Evolutionary conservation across 768 basidiomycete genomes (phyloP).

Genomic region (Agaricus blazei): DNA sequence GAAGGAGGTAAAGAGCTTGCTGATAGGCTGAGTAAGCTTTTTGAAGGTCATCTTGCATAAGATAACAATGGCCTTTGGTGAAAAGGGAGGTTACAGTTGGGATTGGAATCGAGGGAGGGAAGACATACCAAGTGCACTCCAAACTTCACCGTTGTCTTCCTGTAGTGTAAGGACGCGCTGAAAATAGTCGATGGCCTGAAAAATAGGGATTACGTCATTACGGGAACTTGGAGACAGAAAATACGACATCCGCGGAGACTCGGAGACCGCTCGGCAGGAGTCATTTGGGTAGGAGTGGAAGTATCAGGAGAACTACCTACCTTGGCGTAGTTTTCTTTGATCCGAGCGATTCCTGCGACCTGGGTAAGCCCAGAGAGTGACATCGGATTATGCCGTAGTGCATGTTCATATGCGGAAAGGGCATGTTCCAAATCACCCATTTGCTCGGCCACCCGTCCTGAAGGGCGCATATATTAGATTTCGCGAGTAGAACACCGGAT

Average conservation of each 20-base stretch:
- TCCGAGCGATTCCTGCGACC: constrained; percentile 93
- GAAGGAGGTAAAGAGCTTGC: constrained; percentile 92
- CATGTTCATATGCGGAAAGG: constrained; percentile 89
- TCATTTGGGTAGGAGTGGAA: constrained; percentile 11
- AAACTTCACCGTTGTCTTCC: constrained; percentile 97
- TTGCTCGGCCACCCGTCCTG: constrained; percentile 93
- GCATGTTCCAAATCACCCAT: constrained; percentile 94
- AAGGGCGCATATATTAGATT: constrained; percentile 14
- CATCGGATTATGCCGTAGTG: constrained; percentile 90
- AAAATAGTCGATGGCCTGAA: constrained; percentile 93
- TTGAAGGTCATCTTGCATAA: constrained; percentile 99
- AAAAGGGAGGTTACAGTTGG: constrained; percentile 6
- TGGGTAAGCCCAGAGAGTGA: constrained; percentile 88
- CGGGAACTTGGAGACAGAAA: constrained; percentile 27
- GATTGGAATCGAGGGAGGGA: constrained; percentile 11
- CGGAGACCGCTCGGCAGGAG: constrained; percentile 19
- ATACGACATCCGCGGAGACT: constrained; percentile 32
- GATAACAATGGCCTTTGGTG: constrained; percentile 82
- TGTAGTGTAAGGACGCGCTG: constrained; percentile 86
- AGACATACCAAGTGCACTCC: constrained; percentile 85
- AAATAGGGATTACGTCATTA: constrained; percentile 33
- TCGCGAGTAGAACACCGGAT: constrained; percentile 10
- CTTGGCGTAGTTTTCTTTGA: constrained; percentile 97
- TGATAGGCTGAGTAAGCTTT: constrained; percentile 99
- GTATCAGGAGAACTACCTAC: constrained; percentile 38